Percentiles rank a stretch among this genome's conserved stretches.
Conservation (phyloP, 2,329 filamentous ascomycete genomes). For the Reticulascus tulasneorum region DNA sequence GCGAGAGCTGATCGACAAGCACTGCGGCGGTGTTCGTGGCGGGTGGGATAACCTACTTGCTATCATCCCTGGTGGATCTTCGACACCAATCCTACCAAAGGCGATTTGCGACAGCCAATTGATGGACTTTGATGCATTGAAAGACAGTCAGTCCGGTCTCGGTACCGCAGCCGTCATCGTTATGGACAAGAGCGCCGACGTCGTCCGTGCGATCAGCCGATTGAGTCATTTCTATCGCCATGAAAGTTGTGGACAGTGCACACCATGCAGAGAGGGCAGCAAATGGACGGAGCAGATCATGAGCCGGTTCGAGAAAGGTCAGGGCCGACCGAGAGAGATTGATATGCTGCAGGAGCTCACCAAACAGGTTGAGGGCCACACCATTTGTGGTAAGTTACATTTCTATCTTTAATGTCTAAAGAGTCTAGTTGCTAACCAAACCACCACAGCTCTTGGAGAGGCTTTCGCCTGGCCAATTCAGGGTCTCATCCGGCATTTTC, state of each 20-base stretch:
- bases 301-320: slow-evolving; percentile 89
- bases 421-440: slow-evolving; percentile 23
- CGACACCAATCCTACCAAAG: slow-evolving; percentile 92
- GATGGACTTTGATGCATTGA: slow-evolving; percentile 98
- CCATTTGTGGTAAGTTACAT: slow-evolving; percentile 76
- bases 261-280: slow-evolving; percentile 96
- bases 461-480: slow-evolving; percentile 98
- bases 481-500: slow-evolving; percentile 96
- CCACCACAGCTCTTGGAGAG: slow-evolving; percentile 72
- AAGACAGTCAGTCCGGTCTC: slow-evolving; percentile 95
- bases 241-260: slow-evolving; percentile 97
- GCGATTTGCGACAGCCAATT: slow-evolving; percentile 86
- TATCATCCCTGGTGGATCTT: slow-evolving; percentile 93
- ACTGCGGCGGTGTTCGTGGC: slow-evolving; percentile 93
- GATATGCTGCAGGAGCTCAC: slow-evolving; percentile 99
- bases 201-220: slow-evolving; percentile 88
- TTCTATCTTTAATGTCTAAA: slow-evolving; percentile 2
- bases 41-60: slow-evolving; percentile 98
- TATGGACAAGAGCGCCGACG: slow-evolving; percentile 97
- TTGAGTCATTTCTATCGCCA: slow-evolving; percentile 97
- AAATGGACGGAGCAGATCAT: slow-evolving; percentile 99
- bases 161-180: slow-evolving; percentile 97
- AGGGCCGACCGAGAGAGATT: slow-evolving; percentile 86
- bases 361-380: slow-evolving; percentile 99
- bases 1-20: slow-evolving; percentile 93